Evolutionary conservation across 1,284 basidiomycete genomes (phyloP).

Genomic region (Flammula alnicola): DNA sequence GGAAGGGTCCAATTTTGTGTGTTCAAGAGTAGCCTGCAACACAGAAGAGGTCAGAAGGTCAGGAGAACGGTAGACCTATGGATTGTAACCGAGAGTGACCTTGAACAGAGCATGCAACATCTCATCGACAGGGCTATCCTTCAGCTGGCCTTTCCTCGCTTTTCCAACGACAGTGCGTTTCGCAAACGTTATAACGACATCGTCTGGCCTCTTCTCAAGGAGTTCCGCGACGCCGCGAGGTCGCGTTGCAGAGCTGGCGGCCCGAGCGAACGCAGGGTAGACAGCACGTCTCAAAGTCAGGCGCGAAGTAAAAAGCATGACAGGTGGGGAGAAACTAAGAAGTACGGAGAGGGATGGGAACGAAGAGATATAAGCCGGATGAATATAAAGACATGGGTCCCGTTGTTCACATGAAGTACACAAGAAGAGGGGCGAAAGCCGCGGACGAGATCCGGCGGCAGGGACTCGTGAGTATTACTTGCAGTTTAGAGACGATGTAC

Average conservation of each 20-base stretch:
- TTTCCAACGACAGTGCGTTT: constrained; percentile 80
- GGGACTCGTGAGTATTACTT: constrained; percentile 9
- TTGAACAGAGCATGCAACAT: constrained; percentile 72
- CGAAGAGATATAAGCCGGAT: constrained; percentile 6
- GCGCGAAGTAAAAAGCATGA: constrained; percentile 22
- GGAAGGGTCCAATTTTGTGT: constrained; percentile 49
- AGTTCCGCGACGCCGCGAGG: constrained; percentile 49
- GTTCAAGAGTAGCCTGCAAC: constrained; percentile 45
- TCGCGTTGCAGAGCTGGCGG: constrained; percentile 48
- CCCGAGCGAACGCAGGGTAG: constrained; percentile 36
- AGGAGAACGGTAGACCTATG: too few species aligned
- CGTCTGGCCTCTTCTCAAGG: constrained; percentile 74
- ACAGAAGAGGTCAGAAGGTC: too few species aligned
- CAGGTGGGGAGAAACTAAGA: constrained; percentile 9
- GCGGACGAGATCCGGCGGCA: constrained; percentile 21
- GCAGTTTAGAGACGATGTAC: too few species aligned
- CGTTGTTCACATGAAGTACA: constrained; percentile 23
- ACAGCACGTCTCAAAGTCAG: constrained; percentile 16
- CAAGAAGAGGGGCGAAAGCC: constrained; percentile 12
- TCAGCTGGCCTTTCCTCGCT: constrained; percentile 81
- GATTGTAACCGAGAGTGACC: too few species aligned
- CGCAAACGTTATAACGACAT: constrained; percentile 87
- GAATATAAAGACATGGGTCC: constrained; percentile 3
- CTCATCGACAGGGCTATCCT: constrained; percentile 77
- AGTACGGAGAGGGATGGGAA: background rate